Evolutionary conservation across 2,329 filamentous ascomycete genomes (phyloP).

Genomic region (Cladophialophora exuberans): DNA sequence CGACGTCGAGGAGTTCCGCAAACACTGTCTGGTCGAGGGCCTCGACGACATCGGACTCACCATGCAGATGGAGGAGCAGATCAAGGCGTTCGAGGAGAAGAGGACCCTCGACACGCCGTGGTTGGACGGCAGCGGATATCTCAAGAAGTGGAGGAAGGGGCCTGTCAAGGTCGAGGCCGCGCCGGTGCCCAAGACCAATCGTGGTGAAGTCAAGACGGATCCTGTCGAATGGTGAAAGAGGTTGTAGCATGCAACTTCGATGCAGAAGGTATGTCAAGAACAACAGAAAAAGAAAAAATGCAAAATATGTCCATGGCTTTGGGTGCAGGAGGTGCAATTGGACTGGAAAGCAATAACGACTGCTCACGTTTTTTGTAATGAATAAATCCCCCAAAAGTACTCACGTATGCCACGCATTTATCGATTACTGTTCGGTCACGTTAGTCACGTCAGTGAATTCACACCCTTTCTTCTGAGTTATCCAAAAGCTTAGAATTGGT

Average conservation of each 20-base stretch:
- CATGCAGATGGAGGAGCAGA: constrained; percentile 89
- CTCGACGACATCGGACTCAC: constrained; percentile 95
- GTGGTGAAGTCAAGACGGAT: constrained; percentile 80
- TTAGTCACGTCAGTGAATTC: no score
- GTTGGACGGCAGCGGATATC: constrained; percentile 84
- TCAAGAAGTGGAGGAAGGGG: constrained; percentile 59
- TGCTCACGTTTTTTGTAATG: no score
- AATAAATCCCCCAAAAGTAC: no score
- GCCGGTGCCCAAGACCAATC: constrained; percentile 84
- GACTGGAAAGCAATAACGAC: no score
- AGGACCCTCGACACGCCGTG: constrained; percentile 81
- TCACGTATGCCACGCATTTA: no score
- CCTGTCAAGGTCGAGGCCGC: constrained; percentile 66
- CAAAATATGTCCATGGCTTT: not conserved
- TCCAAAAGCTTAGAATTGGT: no score
- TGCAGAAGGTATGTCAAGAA: not conserved
- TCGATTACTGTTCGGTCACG: no score
- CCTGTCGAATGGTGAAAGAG: constrained; percentile 79
- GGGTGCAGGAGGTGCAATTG: not conserved
- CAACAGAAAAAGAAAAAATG: not conserved
- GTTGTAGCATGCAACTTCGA: not conserved
- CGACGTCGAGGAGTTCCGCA: constrained; percentile 89
- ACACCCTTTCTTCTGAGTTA: no score
- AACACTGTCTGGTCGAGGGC: constrained; percentile 90
- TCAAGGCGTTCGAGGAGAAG: constrained; percentile 77